Conservation (phyloP, 2,329 filamentous ascomycete species). For the Fusarium verrucosum region DNA sequence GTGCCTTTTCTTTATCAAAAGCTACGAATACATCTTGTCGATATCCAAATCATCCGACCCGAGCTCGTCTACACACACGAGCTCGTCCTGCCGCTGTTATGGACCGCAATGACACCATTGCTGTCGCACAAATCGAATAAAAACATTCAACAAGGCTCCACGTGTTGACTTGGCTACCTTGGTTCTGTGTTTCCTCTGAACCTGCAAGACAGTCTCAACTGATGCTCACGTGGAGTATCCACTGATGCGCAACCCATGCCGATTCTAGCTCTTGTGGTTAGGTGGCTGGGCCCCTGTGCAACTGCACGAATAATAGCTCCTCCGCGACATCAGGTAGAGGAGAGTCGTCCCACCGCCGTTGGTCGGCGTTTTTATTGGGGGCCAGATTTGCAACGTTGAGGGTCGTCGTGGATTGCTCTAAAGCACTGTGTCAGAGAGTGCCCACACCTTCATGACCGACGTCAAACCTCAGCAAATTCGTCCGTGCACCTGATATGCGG, state of each 20-base stretch:
- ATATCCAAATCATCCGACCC: constrained; percentile 3
- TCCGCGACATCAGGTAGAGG: constrained; percentile 35
- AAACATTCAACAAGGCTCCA: constrained; percentile 43
- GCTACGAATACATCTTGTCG: constrained; percentile 14
- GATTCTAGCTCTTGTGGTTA: constrained; percentile 40
- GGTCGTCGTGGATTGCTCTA: constrained; percentile 23
- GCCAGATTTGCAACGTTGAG: constrained; percentile 21
- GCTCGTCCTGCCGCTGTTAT: constrained; percentile 24
- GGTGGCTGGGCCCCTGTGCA: constrained; percentile 41
- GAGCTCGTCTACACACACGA: background rate
- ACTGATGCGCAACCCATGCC: constrained; percentile 45
- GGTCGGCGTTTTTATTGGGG: constrained; percentile 19
- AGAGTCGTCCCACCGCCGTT: constrained; percentile 37
- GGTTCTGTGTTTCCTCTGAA: constrained; percentile 37
- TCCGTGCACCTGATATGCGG: constrained; percentile 35
- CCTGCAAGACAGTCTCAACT: constrained; percentile 40
- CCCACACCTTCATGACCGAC: constrained; percentile 33
- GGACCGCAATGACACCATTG: constrained; percentile 24
- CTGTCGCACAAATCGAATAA: constrained; percentile 41
- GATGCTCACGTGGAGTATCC: constrained; percentile 46
- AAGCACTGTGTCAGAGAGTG: constrained; percentile 32
- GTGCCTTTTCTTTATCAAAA: background rate
- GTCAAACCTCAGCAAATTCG: constrained; percentile 34
- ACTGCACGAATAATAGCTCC: constrained; percentile 37
- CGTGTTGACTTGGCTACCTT: constrained; percentile 39